These are phyloP conservation scores for Ophiostoma piceae DNA, from an alignment of 2,329 filamentous ascomycete genomes.

Conservation along the genomic window DNA sequence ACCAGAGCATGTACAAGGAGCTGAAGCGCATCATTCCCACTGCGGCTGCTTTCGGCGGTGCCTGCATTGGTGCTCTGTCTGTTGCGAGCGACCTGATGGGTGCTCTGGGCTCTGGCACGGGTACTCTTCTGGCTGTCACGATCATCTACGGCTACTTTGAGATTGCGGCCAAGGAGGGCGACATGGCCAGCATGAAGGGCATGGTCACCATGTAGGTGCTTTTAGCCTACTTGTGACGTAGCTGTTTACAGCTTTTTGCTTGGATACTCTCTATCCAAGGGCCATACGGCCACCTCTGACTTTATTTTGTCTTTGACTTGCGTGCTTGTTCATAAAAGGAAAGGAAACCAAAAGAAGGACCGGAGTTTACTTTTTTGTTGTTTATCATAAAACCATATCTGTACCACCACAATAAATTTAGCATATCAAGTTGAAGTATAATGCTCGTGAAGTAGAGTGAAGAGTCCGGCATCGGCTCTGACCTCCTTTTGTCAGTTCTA, in stretches of 20 bases:
- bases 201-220: constrained; percentile 47
- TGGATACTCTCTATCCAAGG: no score
- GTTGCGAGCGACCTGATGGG: constrained; percentile 94
- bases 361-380: constrained; percentile 5
- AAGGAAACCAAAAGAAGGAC: background rate
- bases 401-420: background rate
- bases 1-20: constrained; percentile 99
- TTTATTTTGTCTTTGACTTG: background rate
- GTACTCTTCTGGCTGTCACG: constrained; percentile 96
- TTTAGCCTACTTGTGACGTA: background rate
- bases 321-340: constrained; percentile 4
- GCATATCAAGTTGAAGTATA: background rate
- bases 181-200: constrained; percentile 75
- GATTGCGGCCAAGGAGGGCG: constrained; percentile 97
- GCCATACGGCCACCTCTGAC: background rate
- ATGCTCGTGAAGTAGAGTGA: background rate
- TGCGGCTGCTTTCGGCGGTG: constrained; percentile 95
- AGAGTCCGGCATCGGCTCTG: background rate
- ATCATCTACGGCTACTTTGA: constrained; percentile 99
- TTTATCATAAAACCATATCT: constrained; percentile 5
- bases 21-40: constrained; percentile 99
- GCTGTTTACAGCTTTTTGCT: background rate
- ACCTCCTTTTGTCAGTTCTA: background rate
- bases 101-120: constrained; percentile 91
- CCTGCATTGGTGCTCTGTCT: constrained; percentile 95